A percentile compares a stretch with the other conserved stretches of the same genome.
phyloP scores from a whole-genome alignment of 305 asterid species.

The Galium porrigens region DNA sequence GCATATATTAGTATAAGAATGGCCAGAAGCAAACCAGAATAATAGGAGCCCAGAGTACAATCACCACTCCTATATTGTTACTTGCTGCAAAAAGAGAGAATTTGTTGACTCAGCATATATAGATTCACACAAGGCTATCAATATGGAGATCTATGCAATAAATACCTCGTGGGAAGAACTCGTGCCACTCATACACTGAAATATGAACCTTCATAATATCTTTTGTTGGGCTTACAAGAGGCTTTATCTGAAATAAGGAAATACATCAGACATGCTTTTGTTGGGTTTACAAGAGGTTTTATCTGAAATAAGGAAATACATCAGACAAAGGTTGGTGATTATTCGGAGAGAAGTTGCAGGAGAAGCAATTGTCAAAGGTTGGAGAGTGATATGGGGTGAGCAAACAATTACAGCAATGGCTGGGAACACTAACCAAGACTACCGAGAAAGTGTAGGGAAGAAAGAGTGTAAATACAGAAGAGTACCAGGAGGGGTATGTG shows the following conservation, averaged over 20 bases:
- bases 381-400: background rate
- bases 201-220: conserved; percentile 62
- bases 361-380: background rate
- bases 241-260: conserved; percentile 57
- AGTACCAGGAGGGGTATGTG: background rate
- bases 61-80: conserved; percentile 75
- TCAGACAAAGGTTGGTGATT: background rate
- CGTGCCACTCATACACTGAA: conserved; percentile 61
- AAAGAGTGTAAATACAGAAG: background rate
- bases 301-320: conserved; percentile 43
- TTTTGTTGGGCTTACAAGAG: conserved; percentile 75
- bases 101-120: conserved; percentile 5
- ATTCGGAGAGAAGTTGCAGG: background rate
- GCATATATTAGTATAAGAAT: background rate
- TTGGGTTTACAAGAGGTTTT: conserved; percentile 75
- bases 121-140: conserved; percentile 9
- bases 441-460: background rate
- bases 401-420: background rate
- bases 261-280: conserved; percentile 22
- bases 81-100: conserved; percentile 44
- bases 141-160: conserved; percentile 12
- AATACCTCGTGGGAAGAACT: conserved; percentile 95
- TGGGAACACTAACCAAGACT: background rate
- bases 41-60: conserved; percentile 86
- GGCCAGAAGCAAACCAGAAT: conserved; percentile 46